Percentiles rank a stretch among this genome's conserved stretches.
Evolutionary conservation across 2,329 filamentous ascomycete species (phyloP).

Genomic region (Colletotrichum sojae): DNA sequence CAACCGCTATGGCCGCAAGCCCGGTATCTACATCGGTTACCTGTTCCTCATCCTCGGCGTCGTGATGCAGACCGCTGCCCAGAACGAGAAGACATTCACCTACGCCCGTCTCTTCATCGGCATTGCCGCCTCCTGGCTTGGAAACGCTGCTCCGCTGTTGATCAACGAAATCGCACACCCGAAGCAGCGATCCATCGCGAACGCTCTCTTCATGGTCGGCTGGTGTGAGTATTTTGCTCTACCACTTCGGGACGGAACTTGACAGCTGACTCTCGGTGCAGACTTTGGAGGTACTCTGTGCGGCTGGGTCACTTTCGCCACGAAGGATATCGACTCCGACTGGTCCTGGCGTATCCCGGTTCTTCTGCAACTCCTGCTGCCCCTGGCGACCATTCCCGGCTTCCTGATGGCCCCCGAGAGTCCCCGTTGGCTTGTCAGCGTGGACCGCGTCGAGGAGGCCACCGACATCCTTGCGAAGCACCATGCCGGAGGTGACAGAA

Average conservation of each 20-base stretch:
- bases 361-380: constrained; percentile 61
- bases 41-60: constrained; percentile 30
- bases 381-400: constrained; percentile 50
- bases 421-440: constrained; percentile 48
- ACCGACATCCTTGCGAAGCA: constrained; percentile 55
- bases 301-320: constrained; percentile 47
- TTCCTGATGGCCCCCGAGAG: constrained; percentile 49
- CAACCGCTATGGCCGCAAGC: constrained; percentile 37
- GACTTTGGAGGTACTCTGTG: constrained; percentile 53
- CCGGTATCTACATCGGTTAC: constrained; percentile 30
- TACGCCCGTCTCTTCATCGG: constrained; percentile 52
- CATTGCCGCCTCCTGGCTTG: constrained; percentile 48
- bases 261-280: constrained; percentile 45
- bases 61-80: constrained; percentile 46
- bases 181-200: constrained; percentile 44
- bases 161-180: constrained; percentile 53
- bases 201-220: constrained; percentile 30
- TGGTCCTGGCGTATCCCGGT: constrained; percentile 38
- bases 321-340: constrained; percentile 21
- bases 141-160: constrained; percentile 49
- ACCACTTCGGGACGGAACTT: background rate
- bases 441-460: constrained; percentile 49
- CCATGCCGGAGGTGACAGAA: constrained; percentile 57
- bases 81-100: constrained; percentile 49
- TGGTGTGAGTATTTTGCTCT: background rate